Evolutionary conservation across 345 rosid species (phyloP), one percentile per base, ranked within the genome.

Genomic region (Kernera saxatilis): DNA sequence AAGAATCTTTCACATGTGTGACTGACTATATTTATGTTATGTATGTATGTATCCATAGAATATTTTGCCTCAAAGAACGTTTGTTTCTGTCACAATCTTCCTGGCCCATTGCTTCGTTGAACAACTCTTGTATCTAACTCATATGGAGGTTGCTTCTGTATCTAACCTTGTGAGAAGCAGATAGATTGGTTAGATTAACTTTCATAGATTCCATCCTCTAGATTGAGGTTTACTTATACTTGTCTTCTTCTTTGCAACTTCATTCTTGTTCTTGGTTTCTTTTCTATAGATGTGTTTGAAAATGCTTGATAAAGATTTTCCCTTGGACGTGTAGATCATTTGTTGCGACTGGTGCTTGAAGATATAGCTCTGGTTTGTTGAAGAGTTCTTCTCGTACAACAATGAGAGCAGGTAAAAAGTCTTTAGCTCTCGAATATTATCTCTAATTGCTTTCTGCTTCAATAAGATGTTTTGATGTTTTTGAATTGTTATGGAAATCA

Each of bases 401-500:
- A 43, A 85, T 89, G 98, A 84, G 86, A 77, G 74, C 85, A 67
- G 95, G 87, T 90, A 58, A 73, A 67, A 73, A 21, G 3, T 9
- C 27, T 49, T 29, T 0, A n/a, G 9, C 44, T 45, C 36, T 12
- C 21, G 37, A 67, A 3, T 22, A 3, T 30, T 37, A 46, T 57
- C 22, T 41, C 41, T 8, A n/a, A n/a, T 14, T 61, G 64, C 22
- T 19, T 17, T 27, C 45, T 49, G 48, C 17, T 61, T 52, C 23
- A 22, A 12, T 41, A 26, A 0, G 68, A 39, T 56, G 18, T 37
- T 64, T 14, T 26, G 5, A 54, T 71, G 26, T 10, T 51, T 4
- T 21, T 49, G 35, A 14, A 43, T 4, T 30, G 37, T 6, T 45
- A 1, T 64, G 41, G 2, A 1, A 61, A 1, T 1, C 26, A 44